Evolutionary conservation across 495 filamentous ascomycete genomes (phyloP).

Genomic region (Bacidia rubella): DNA sequence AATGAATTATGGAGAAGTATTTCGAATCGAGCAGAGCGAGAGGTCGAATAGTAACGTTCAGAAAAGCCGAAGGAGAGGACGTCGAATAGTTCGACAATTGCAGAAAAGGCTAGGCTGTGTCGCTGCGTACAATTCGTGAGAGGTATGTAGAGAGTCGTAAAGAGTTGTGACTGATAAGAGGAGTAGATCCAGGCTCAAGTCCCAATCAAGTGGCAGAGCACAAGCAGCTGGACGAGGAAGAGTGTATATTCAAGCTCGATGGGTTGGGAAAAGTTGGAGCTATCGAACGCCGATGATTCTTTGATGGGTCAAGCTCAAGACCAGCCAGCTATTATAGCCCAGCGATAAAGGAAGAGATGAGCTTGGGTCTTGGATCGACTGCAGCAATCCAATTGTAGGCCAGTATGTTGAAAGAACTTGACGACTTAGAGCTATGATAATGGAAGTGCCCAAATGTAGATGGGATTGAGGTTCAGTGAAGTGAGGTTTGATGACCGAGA

Average conservation of each 20-base stretch:
- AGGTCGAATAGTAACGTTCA: conserved; percentile 18
- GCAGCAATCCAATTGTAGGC: too few species aligned
- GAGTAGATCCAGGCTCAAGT: neutral
- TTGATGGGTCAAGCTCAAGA: too few species aligned
- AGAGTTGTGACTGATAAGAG: neutral
- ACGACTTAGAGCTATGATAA: neutral
- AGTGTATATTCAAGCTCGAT: too few species aligned
- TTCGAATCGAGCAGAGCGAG: conserved; percentile 19
- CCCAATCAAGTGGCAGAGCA: too few species aligned
- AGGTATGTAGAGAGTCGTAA: neutral
- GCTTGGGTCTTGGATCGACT: too few species aligned
- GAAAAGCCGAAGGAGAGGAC: conserved; percentile 27
- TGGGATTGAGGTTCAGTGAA: neutral
- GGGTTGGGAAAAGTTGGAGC: too few species aligned
- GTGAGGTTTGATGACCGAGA: neutral
- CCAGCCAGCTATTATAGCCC: too few species aligned
- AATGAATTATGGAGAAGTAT: conserved; percentile 24
- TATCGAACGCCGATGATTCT: too few species aligned
- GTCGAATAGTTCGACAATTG: conserved; percentile 22
- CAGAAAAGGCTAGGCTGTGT: conserved; percentile 21
- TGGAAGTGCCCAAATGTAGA: too few species aligned
- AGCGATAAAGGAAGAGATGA: too few species aligned
- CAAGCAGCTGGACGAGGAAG: too few species aligned
- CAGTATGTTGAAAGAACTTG: too few species aligned
- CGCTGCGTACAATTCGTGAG: conserved; percentile 42